phyloP scores from a whole-genome alignment of 202 grass and related monocot species.

The Schoenoplectus tabernaemontani region DNA sequence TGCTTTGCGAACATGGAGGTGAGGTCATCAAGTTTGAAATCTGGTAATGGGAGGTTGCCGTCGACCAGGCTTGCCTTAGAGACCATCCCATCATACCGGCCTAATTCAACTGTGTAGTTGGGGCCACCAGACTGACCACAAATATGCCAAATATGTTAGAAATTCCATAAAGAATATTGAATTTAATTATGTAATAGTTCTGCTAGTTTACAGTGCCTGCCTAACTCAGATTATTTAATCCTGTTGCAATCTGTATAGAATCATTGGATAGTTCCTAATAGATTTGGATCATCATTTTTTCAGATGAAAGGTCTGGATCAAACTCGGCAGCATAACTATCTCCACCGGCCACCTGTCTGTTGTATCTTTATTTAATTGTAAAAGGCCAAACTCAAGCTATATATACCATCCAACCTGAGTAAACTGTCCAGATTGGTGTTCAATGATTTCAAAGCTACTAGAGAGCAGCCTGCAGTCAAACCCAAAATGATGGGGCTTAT shows the following conservation, averaged over 20 bases:
- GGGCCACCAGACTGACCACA: conserved; percentile 44
- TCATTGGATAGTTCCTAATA: not conserved
- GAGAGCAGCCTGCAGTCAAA: not conserved
- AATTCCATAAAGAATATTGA: not conserved
- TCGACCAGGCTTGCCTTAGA: conserved; percentile 43
- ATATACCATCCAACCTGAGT: not conserved
- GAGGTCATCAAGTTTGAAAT: conserved; percentile 44
- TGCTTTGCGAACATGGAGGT: conserved; percentile 23
- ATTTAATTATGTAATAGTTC: not conserved
- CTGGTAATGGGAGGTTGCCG: conserved; percentile 39
- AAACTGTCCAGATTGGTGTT: not conserved
- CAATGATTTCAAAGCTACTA: not conserved
- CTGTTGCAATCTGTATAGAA: not conserved
- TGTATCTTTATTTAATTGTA: not conserved
- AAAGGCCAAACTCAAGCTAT: not conserved
- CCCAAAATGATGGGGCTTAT: not conserved
- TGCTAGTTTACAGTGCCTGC: not conserved
- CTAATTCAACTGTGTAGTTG: conserved; percentile 51
- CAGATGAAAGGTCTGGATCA: not conserved
- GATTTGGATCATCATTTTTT: not conserved
- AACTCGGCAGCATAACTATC: not conserved
- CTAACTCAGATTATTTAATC: not conserved
- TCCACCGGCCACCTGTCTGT: not conserved
- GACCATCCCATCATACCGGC: conserved; percentile 39
- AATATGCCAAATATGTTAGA: not conserved